These are phyloP conservation scores for Abelmoschus esculentus DNA, from an alignment of 345 rosid genomes.

Conservation along the genomic window DNA sequence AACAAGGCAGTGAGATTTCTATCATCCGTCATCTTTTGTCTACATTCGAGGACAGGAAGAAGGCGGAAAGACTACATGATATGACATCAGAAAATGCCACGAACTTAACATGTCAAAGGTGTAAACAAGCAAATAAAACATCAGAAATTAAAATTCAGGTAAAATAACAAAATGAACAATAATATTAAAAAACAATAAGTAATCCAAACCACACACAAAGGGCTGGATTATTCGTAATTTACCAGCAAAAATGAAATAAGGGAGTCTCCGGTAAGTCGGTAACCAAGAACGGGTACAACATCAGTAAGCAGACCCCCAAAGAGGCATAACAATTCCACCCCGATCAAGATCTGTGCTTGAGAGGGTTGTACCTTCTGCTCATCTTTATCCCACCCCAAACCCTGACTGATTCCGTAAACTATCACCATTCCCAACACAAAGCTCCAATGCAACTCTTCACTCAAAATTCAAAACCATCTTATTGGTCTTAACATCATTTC, in stretches of 20 bases:
- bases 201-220: not conserved
- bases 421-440: constrained; percentile 55
- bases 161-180: not conserved
- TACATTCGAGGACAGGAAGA: no score
- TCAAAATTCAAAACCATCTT: constrained; percentile 43
- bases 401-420: constrained; percentile 61
- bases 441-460: constrained; percentile 56
- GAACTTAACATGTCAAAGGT: no score
- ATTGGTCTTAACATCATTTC: constrained; percentile 29
- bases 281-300: constrained; percentile 48
- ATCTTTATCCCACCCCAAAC: constrained; percentile 58
- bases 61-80: no score
- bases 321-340: constrained; percentile 53
- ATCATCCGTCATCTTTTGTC: no score
- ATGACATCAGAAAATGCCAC: no score
- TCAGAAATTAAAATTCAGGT: not conserved
- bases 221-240: not conserved
- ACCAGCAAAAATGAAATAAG: constrained; percentile 65
- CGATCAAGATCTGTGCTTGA: constrained; percentile 39
- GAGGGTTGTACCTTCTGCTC: constrained; percentile 66
- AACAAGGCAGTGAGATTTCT: not conserved
- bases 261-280: constrained; percentile 45
- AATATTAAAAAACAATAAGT: not conserved
- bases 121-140: no score
- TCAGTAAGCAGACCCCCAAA: constrained; percentile 78